These are phyloP conservation scores for Secale cereale DNA, from an alignment of 176 grass and related monocot species.

Conservation along the genomic window DNA sequence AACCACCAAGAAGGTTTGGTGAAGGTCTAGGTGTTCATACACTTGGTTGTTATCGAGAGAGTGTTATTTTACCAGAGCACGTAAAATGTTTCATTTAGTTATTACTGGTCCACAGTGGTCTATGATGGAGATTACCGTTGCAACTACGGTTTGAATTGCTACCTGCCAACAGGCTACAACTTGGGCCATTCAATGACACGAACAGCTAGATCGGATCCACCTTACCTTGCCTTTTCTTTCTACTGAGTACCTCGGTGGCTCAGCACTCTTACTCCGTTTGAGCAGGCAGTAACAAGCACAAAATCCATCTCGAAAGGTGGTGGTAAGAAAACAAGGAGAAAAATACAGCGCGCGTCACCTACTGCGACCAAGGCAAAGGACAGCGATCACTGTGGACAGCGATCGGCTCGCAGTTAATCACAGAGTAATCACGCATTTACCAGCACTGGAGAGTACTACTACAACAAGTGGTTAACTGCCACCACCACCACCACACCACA, in stretches of 20 bases:
- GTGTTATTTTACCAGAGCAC: not conserved
- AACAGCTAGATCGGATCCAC: slow-evolving; percentile 11
- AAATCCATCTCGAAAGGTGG: not conserved
- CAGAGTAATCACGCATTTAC: slow-evolving; percentile 23
- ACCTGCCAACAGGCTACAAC: not conserved
- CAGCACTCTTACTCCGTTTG: not conserved
- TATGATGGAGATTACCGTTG: slow-evolving; percentile 26
- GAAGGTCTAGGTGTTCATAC: no score
- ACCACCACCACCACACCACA: no score
- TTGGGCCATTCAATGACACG: not conserved
- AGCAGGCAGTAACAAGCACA: slow-evolving; percentile 1
- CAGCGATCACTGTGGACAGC: no score
- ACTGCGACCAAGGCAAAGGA: no score
- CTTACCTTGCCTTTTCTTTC: not conserved
- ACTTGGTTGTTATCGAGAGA: not conserved
- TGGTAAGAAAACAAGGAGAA: not conserved
- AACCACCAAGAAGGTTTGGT: not conserved
- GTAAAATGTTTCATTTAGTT: not conserved
- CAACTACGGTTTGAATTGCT: slow-evolving; percentile 34
- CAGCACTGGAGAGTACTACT: not conserved
- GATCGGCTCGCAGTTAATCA: not conserved
- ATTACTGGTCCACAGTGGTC: slow-evolving; percentile 1
- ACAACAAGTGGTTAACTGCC: not conserved
- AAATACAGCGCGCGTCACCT: not conserved
- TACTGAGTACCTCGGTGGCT: not conserved